Evolutionary conservation across 352 stramenopile species (phyloP).

Genomic region (Phytophthora pluvialis): DNA sequence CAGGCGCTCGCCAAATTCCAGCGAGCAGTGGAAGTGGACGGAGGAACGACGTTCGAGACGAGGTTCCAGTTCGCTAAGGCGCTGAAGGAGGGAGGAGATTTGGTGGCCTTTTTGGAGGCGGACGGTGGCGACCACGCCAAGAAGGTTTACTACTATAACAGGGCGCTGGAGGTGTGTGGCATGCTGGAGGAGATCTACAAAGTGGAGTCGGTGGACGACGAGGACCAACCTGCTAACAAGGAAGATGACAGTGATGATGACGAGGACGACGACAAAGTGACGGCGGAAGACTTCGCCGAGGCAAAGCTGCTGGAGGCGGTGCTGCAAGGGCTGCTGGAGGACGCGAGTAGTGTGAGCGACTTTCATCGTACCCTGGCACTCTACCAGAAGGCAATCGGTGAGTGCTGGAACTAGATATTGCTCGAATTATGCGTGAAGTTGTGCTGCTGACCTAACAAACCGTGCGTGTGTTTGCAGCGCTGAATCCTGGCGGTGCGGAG

Average conservation of each 20-base stretch:
- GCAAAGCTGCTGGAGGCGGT: constrained; percentile 67
- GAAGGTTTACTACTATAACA: constrained; percentile 31
- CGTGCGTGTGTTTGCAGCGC: constrained; percentile 29
- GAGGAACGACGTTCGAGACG: constrained; percentile 83
- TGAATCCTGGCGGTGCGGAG: constrained; percentile 65
- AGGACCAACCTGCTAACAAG: constrained; percentile 4
- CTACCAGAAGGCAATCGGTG: constrained; percentile 64
- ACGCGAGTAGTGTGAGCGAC: constrained; percentile 27
- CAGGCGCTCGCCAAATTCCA: constrained; percentile 70
- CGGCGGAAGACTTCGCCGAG: constrained; percentile 53
- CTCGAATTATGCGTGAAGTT: not conserved
- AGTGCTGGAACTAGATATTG: not conserved
- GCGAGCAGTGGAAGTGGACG: constrained; percentile 80
- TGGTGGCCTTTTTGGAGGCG: constrained; percentile 67
- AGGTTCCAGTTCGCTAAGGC: constrained; percentile 81
- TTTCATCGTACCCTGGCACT: constrained; percentile 60
- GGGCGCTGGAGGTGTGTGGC: constrained; percentile 38
- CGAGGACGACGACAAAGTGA: constrained; percentile 56
- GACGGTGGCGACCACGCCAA: constrained; percentile 7
- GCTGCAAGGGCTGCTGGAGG: constrained; percentile 37
- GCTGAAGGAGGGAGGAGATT: constrained; percentile 45
- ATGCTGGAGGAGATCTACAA: constrained; percentile 53
- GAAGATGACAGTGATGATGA: constrained; percentile 21
- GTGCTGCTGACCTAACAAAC: not conserved
- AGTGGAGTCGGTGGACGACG: constrained; percentile 23